Evolutionary conservation across 495 filamentous ascomycete genomes (phyloP), one percentile per base, ranked within the genome.

Genomic region (Penicillium argentinense): DNA sequence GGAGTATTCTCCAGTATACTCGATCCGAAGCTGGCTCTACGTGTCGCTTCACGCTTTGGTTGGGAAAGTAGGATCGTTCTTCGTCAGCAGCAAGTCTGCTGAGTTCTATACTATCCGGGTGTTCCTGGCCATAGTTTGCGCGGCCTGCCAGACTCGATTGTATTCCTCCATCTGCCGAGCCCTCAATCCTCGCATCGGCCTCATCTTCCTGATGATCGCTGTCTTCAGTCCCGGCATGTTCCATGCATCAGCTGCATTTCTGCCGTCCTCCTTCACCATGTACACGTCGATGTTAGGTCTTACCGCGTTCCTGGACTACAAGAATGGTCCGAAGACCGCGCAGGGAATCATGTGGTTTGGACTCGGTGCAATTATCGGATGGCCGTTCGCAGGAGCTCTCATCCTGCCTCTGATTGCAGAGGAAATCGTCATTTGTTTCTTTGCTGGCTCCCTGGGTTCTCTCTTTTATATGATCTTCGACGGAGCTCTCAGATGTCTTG

Each of bases 241-340:
- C 63, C 89, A 96, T 68, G 82, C 93, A 1, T 89, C 91, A 18
- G 75, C 83, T 9, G 81, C 91, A 21, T 97, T 87, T 61, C 79
- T 99, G 5, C 95, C 95, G 3, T 95, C 89, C 13, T 95, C 88
- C 54, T 97, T 97, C 59, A 89, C 93, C 29, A 99, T 97, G 95
- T 96, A 96, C 62, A 88, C 82, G 33, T 83, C 83, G 8, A 93
- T 92, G 79, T 72, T 96, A 13, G 95, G 90, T 2, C 78, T 90
- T 48, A 82, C 89, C 11, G 81, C 87, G 3, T 97, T 99, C 64
- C 82, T 99, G 76, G 86, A 93, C 63, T 88, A 85, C 77, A 80
- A 78, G 28, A 81, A 82, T 4, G 86, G 87, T 0, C 73, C 86
- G 38, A 86, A 83, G 59, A 92, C 87, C 0, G 84, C 86, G 0